phyloP scores from a whole-genome alignment of 139 green algal species.

The Coelastrella sp. region DNA sequence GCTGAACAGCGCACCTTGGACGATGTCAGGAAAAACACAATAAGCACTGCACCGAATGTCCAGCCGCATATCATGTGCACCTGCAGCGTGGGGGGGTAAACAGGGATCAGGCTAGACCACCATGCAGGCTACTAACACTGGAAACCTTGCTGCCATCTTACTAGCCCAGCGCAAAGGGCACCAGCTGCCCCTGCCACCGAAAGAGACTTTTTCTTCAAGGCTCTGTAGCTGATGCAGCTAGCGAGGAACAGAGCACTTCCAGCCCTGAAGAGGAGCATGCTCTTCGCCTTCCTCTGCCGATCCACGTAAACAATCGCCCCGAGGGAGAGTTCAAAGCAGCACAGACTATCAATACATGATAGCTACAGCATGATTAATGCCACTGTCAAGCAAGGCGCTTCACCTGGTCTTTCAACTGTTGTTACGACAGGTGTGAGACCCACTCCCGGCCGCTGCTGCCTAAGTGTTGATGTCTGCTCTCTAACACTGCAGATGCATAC shows the following conservation, averaged over 20 bases:
- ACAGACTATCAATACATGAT: too few species aligned
- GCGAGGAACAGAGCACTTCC: not conserved
- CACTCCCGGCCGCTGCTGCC: too few species aligned
- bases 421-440: too few species aligned
- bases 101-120: too few species aligned
- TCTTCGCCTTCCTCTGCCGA: not conserved
- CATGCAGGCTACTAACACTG: too few species aligned
- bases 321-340: too few species aligned
- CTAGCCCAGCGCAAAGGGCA: not conserved
- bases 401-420: too few species aligned
- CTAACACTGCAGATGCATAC: too few species aligned
- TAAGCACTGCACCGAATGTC: conserved; percentile 30
- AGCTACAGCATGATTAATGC: too few species aligned
- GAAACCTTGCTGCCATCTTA: not conserved
- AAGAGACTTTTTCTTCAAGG: not conserved
- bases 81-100: not conserved
- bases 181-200: not conserved
- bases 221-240: not conserved
- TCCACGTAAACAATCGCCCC: too few species aligned
- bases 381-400: too few species aligned
- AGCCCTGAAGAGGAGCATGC: not conserved
- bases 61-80: conserved; percentile 33
- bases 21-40: conserved; percentile 37
- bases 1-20: conserved; percentile 6
- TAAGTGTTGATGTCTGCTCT: too few species aligned